Percentiles rank a stretch among this genome's conserved stretches.
Evolutionary conservation across 345 rosid genomes (phyloP).

Genomic region (Toxicodendron radicans): DNA sequence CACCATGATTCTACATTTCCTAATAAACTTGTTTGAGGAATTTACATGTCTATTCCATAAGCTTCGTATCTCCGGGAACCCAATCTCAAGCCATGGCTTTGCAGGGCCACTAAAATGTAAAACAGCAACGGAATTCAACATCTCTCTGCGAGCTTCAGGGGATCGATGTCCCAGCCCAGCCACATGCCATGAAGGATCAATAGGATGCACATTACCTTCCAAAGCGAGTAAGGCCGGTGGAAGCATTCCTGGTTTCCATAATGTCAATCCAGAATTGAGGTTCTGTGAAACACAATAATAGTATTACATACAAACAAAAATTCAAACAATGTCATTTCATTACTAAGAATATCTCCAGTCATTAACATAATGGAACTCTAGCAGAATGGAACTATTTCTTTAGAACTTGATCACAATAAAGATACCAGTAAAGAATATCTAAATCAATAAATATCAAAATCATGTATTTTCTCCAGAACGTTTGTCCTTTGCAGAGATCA

Average conservation of each 20-base stretch:
- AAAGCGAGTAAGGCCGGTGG: slow-evolving; percentile 80
- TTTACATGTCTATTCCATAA: slow-evolving; percentile 74
- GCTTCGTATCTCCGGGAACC: slow-evolving; percentile 58
- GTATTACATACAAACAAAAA: not conserved
- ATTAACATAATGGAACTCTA: not conserved
- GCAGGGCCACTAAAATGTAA: slow-evolving; percentile 94
- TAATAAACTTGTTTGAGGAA: slow-evolving; percentile 62
- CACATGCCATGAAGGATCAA: slow-evolving; percentile 84
- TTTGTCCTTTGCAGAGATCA: not conserved
- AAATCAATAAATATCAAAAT: not conserved
- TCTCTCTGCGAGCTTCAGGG: slow-evolving; percentile 31
- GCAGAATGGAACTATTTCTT: not conserved
- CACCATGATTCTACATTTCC: slow-evolving; percentile 66
- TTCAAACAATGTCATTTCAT: not conserved
- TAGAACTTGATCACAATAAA: not conserved
- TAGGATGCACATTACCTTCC: slow-evolving; percentile 61
- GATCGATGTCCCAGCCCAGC: slow-evolving; percentile 72
- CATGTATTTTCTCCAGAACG: not conserved
- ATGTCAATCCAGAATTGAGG: slow-evolving; percentile 56
- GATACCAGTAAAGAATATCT: not conserved
- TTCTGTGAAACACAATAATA: slow-evolving; percentile 42
- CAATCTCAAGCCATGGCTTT: slow-evolving; percentile 92
- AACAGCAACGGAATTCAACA: slow-evolving; percentile 63
- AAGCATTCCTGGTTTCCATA: slow-evolving; percentile 88
- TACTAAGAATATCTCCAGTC: not conserved